Conservation (phyloP, 1,139 yeast genomes). For the Eremothecium sinecaudum region DNA sequence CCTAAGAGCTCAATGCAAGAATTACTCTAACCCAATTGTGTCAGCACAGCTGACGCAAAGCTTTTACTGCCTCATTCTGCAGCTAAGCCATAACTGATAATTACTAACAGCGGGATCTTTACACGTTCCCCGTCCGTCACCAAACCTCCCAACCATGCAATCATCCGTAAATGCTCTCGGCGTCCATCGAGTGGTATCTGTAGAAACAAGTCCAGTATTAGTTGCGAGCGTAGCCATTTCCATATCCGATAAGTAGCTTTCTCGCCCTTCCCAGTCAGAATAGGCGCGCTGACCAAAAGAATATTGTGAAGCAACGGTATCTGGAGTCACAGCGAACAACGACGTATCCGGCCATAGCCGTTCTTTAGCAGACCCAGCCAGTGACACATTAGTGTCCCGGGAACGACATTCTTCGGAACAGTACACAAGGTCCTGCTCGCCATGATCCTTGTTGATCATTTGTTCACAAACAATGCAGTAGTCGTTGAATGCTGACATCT, state of each 20-base stretch:
- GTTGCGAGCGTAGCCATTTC: constrained; percentile 3
- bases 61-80: constrained; percentile 11
- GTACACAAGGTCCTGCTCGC: constrained; percentile 41
- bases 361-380: not conserved
- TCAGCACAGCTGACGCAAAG: no score
- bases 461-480: constrained; percentile 60
- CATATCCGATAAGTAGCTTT: constrained; percentile 8
- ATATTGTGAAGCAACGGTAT: not conserved
- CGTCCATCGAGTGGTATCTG: constrained; percentile 6
- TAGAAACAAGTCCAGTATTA: not conserved
- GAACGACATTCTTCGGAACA: constrained; percentile 51
- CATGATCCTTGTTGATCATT: constrained; percentile 34
- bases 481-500: constrained; percentile 53
- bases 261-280: constrained; percentile 4
- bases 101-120: constrained; percentile 26
- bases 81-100: constrained; percentile 25
- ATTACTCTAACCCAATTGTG: no score
- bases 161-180: not conserved
- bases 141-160: not conserved
- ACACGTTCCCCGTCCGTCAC: not conserved
- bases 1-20: no score
- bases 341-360: not conserved
- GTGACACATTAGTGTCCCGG: constrained; percentile 33
- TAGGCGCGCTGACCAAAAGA: not conserved
- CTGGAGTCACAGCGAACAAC: not conserved